These are phyloP conservation scores for Candida orba DNA, from an alignment of 805 yeast genomes.

Conservation along the genomic window DNA sequence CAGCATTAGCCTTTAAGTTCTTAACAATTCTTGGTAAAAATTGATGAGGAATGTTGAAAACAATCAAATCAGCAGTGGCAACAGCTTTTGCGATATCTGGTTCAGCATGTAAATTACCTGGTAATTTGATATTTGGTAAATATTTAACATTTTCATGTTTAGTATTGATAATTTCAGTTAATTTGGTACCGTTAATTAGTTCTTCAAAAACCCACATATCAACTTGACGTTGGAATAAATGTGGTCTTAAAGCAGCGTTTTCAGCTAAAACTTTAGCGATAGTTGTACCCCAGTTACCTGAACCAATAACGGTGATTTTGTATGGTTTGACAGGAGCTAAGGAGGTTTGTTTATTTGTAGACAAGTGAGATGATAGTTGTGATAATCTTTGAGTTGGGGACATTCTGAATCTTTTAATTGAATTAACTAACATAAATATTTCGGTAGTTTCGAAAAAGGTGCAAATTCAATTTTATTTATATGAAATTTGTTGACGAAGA, in stretches of 20 bases:
- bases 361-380: conserved; percentile 9
- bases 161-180: conserved; percentile 86
- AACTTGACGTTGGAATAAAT: conserved; percentile 64
- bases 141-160: conserved; percentile 92
- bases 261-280: conserved; percentile 94
- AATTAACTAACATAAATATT: too few relatives aligned
- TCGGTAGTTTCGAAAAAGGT: not conserved
- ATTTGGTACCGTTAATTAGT: conserved; percentile 54
- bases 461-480: not conserved
- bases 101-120: conserved; percentile 79
- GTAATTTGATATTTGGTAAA: conserved; percentile 82
- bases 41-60: conserved; percentile 97
- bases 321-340: conserved; percentile 29
- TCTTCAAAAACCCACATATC: conserved; percentile 98
- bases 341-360: conserved; percentile 14
- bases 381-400: conserved; percentile 4
- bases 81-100: conserved; percentile 78
- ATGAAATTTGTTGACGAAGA: not conserved
- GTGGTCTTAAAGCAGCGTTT: conserved; percentile 65
- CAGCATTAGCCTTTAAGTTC: conserved; percentile 57
- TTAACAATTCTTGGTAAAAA: conserved; percentile 71
- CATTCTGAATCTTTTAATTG: not conserved
- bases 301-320: conserved; percentile 76
- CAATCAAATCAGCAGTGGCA: conserved; percentile 72
- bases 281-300: conserved; percentile 98